phyloP scores from a whole-genome alignment of 352 stramenopile genomes.

The Pseudoperonospora humuli region DNA sequence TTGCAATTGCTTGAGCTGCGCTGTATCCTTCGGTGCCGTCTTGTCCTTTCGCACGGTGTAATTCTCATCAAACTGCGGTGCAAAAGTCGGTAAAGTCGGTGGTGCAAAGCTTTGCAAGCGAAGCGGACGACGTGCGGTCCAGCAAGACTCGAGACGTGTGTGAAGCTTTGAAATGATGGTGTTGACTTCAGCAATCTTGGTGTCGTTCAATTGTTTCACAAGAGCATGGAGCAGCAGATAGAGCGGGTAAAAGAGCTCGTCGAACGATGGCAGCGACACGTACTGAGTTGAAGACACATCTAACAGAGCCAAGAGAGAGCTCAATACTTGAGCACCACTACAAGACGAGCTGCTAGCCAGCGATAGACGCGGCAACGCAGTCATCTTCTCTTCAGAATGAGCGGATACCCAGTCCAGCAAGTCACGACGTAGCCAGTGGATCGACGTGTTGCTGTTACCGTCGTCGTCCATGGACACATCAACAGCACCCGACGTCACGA shows the following conservation, averaged over 20 bases:
- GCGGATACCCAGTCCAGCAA: conserved; percentile 35
- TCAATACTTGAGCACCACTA: conserved; percentile 38
- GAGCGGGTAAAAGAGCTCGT: conserved; percentile 66
- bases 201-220: conserved; percentile 28
- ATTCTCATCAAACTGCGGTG: conserved; percentile 87
- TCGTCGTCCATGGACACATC: conserved; percentile 1
- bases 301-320: conserved; percentile 37
- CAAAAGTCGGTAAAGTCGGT: conserved; percentile 66
- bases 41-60: conserved; percentile 91
- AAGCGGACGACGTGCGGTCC: conserved; percentile 44
- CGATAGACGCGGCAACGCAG: conserved; percentile 31
- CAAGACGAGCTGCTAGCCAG: conserved; percentile 36
- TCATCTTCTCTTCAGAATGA: conserved; percentile 7
- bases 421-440: conserved; percentile 44
- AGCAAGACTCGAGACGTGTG: conserved; percentile 35
- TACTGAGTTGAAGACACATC: conserved; percentile 47
- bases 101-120: conserved; percentile 72
- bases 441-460: conserved; percentile 13
- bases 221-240: conserved; percentile 65
- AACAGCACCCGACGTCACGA: conserved; percentile 25
- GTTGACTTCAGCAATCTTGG: conserved; percentile 24
- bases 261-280: conserved; percentile 51
- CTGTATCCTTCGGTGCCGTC: conserved; percentile 67
- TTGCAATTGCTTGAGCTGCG: conserved; percentile 87
- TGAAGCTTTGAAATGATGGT: conserved; percentile 41